Percentiles rank a stretch among this genome's conserved stretches.
phyloP scores from a whole-genome alignment of 352 stramenopile species.

The Globisporangium emineosum region DNA sequence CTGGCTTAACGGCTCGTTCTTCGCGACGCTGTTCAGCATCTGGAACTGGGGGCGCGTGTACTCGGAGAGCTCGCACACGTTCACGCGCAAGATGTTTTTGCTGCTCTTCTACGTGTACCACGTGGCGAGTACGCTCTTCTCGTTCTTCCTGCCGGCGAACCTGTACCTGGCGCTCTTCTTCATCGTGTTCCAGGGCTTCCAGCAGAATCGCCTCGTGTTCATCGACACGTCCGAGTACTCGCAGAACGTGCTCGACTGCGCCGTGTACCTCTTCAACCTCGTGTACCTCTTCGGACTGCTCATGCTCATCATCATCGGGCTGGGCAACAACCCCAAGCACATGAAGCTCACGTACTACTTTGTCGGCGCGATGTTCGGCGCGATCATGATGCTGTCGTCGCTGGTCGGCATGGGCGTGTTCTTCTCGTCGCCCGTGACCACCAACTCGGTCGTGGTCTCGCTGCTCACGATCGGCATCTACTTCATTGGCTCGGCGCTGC shows the following conservation, averaged over 20 bases:
- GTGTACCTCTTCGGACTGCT: constrained; percentile 74
- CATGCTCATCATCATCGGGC: constrained; percentile 82
- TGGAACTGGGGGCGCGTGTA: constrained; percentile 85
- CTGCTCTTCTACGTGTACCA: constrained; percentile 81
- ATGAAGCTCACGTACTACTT: constrained; percentile 87
- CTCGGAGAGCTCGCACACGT: constrained; percentile 76
- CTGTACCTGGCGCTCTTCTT: constrained; percentile 85
- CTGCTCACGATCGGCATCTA: constrained; percentile 76
- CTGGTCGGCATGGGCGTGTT: constrained; percentile 72
- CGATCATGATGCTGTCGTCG: constrained; percentile 80
- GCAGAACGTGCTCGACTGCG: constrained; percentile 48
- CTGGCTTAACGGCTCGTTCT: constrained; percentile 87
- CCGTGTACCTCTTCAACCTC: constrained; percentile 80
- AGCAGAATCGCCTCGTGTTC: constrained; percentile 80
- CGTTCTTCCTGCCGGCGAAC: constrained; percentile 76
- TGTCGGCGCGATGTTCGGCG: constrained; percentile 61
- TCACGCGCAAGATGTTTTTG: constrained; percentile 62
- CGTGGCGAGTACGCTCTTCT: constrained; percentile 62
- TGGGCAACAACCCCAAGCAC: constrained; percentile 87
- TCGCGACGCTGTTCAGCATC: constrained; percentile 85
- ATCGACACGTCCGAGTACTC: constrained; percentile 74
- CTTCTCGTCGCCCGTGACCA: constrained; percentile 56
- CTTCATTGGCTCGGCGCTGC: constrained; percentile 77
- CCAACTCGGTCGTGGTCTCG: constrained; percentile 54
- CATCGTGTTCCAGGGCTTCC: constrained; percentile 88